A percentile compares a stretch with the other conserved stretches of the same genome.
Conservation (phyloP, 495 filamentous ascomycete species). For the Acidomyces sp. region DNA sequence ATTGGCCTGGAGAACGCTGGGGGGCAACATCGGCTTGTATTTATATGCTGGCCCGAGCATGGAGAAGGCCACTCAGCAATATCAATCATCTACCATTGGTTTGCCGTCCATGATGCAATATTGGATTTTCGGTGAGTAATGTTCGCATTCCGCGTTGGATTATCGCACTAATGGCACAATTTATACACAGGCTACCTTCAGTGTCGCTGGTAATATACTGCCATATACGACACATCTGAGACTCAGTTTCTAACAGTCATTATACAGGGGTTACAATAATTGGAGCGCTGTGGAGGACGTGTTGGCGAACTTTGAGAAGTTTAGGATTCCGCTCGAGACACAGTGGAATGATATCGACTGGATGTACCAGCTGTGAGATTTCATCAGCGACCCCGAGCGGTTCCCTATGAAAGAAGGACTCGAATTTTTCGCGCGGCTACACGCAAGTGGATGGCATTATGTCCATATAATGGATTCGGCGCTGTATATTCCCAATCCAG, state of each 20-base stretch:
- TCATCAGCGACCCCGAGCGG: conserved; percentile 8
- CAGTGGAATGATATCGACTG: conserved; percentile 18
- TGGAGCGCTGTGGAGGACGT: background rate
- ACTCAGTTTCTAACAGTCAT: background rate
- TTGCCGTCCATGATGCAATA: conserved; percentile 13
- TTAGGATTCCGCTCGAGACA: too few relatives aligned
- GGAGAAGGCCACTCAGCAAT: conserved; percentile 9
- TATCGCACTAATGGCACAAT: too few relatives aligned
- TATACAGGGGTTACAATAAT: background rate
- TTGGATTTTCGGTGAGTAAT: conserved; percentile 15
- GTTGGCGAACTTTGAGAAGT: too few relatives aligned
- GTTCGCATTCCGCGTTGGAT: conserved; percentile 11
- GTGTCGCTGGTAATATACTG: too few relatives aligned
- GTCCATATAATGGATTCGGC: conserved; percentile 16
- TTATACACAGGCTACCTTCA: too few relatives aligned
- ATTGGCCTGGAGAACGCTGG: conserved; percentile 21
- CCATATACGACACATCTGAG: too few relatives aligned
- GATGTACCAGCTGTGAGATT: conserved; percentile 25
- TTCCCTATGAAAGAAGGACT: conserved; percentile 4
- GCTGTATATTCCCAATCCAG: conserved; percentile 13
- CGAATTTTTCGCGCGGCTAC: conserved; percentile 8
- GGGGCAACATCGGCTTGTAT: conserved; percentile 22
- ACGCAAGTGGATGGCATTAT: conserved; percentile 14
- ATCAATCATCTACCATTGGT: conserved; percentile 8
- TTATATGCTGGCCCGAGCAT: conserved; percentile 17